Conservation (phyloP, 2,329 filamentous ascomycete genomes). For the Beauveria bassiana region DNA sequence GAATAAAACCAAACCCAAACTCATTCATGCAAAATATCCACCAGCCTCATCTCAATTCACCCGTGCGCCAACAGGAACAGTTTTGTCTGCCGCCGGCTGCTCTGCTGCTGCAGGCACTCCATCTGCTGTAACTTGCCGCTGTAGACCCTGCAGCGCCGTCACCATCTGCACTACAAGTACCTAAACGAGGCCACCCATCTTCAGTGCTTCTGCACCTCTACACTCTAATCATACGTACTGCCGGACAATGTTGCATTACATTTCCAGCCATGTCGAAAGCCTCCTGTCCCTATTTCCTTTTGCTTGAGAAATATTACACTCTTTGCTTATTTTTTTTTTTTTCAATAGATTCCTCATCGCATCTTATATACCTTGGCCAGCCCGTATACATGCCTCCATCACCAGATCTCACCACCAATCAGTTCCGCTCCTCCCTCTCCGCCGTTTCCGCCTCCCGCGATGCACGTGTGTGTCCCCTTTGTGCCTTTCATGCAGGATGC, state of each 20-base stretch:
- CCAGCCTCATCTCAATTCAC: not conserved
- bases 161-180: too few relatives aligned
- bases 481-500: not conserved
- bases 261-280: not conserved
- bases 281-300: not conserved
- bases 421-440: slow-evolving; percentile 1
- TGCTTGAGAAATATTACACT: too few relatives aligned
- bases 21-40: not conserved
- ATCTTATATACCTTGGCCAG: not conserved
- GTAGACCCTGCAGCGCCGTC: not conserved
- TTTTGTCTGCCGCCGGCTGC: not conserved
- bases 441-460: not conserved
- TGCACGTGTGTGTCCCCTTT: not conserved
- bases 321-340: too few relatives aligned
- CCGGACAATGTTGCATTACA: not conserved
- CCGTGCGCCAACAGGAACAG: not conserved
- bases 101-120: not conserved
- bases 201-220: not conserved
- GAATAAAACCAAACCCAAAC: too few relatives aligned
- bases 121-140: not conserved
- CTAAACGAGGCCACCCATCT: not conserved
- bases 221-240: not conserved
- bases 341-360: too few relatives aligned
- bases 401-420: not conserved
- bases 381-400: not conserved